Evolutionary conservation across 345 rosid species (phyloP), one percentile per base, ranked within the genome.

Genomic region (Tarenaya hassleriana): DNA sequence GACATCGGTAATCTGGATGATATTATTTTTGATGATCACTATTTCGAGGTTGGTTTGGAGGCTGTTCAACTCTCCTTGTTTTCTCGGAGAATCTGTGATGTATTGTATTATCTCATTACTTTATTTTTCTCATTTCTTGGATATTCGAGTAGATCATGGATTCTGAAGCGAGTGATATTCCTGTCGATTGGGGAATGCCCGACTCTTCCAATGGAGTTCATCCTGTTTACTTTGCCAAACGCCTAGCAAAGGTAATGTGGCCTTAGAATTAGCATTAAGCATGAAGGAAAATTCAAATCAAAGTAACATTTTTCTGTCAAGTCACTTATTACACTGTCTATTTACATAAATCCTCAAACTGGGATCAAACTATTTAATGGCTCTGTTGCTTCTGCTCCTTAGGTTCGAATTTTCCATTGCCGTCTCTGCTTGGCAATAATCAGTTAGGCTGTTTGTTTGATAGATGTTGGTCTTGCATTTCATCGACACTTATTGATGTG

Each of bases 111-210:
- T 54, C 58, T 52, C 35, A 21, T 37, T 32, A 45, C 47, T 13
- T 21, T 7, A 20, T 49, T 41, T 67, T 27, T 16, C 52, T 31
- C 18, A 33, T 57, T 20, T 56, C 34, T 39, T 70, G 33, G 21
- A 40, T 50, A 44, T n/a, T 33, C 41, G 45, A 33, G 64, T 68
- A 87, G 98, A 79, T 72, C 34, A 59, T 75, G 80, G 96, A 82
- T 46, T 73, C 79, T 55, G 89, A 91, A 69, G 63, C 50, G 35
- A 63, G 75, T 57, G 85, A 77, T 52, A 63, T 61, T 68, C 72
- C 88, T 8, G 77, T 74, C n/a, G 85, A 87, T 66, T 91, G 96
- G 98, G 95, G 98, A 56, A 81, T 80, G 87, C 88, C 98, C 41
- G 84, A 80, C 55, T 69, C 81, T 42, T 71, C 77, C 52, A 75